Evolutionary conservation across 2,329 filamentous ascomycete species (phyloP), one percentile per base, ranked within the genome.

Genomic region (Hymenoscyphus salicellus): DNA sequence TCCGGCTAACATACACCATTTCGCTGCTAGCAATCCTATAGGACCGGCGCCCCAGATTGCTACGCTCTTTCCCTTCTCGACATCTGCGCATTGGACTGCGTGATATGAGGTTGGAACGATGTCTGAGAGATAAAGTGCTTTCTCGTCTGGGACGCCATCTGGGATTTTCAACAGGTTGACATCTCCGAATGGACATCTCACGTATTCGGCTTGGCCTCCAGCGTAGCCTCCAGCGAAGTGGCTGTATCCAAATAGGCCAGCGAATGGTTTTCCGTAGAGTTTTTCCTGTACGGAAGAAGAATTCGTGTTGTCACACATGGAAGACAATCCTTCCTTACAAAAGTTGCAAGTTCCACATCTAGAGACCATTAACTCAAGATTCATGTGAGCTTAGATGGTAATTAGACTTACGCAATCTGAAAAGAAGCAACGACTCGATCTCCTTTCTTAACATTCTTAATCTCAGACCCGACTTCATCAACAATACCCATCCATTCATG

Each of bases 151-250:
- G 0, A 90, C 84, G 66, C 84, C 79, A 66, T 86, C 83, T n/a
- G 87, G 87, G 1, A 89, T 78, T 59, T 83, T 82, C 17, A 90
- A 78, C 7, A 89, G 79, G 70, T 89, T 89, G 68, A 86, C 81
- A 66, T 89, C 85, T 23, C 84, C 87, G 66, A 81, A 85, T 1
- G 87, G 86, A 14, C 89, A 86, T n/a, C 87, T 81, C 2, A 87
- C 83, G 72, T 85, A 89, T 75, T 90, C 88, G 0, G 87, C 84
- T 72, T 89, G 87, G 0, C 86, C 86, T 58, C 87, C 87, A 26
- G 86, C 86, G 72, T 88, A 89, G 2, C 88, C 88, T 7, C 86
- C 87, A 0, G 85, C 87, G 72, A 89, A 88, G 66, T 85, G 82
- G 14, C 77, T 79, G 75, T 85, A 85, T 1, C 82, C 83, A 65